Evolutionary conservation across 2,329 filamentous ascomycete species (phyloP).

Genomic region (Ceratocystis cacaofunesta): DNA sequence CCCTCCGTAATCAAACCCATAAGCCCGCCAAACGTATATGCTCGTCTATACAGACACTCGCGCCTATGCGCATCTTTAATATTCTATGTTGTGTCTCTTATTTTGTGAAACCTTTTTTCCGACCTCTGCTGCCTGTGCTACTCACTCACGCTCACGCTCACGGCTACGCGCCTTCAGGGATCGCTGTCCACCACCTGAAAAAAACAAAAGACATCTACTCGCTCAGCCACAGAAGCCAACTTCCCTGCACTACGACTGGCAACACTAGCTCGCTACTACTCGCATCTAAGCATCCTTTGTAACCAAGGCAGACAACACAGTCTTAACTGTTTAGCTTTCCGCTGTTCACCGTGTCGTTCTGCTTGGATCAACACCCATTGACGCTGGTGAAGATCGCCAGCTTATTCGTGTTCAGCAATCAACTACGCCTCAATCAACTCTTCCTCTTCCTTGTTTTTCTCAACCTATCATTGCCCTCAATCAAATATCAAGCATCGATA

Average conservation of each 20-base stretch:
- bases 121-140: not conserved
- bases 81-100: not conserved
- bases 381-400: no score
- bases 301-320: not conserved
- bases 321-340: not conserved
- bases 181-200: not conserved
- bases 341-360: no score
- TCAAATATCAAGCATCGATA: not conserved
- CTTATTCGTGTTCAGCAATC: no score
- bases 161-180: not conserved
- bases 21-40: not conserved
- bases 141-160: not conserved
- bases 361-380: no score
- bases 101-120: not conserved
- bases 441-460: no score
- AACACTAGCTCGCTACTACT: not conserved
- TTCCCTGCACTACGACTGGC: not conserved
- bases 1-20: not conserved
- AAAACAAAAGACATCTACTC: not conserved
- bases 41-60: not conserved
- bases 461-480: not conserved
- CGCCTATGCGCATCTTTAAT: not conserved
- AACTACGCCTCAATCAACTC: no score
- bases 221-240: slow-evolving; percentile 4
- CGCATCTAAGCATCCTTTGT: not conserved